phyloP scores from a whole-genome alignment of 768 basidiomycete genomes.

The Kwoniella mangroviensis region DNA sequence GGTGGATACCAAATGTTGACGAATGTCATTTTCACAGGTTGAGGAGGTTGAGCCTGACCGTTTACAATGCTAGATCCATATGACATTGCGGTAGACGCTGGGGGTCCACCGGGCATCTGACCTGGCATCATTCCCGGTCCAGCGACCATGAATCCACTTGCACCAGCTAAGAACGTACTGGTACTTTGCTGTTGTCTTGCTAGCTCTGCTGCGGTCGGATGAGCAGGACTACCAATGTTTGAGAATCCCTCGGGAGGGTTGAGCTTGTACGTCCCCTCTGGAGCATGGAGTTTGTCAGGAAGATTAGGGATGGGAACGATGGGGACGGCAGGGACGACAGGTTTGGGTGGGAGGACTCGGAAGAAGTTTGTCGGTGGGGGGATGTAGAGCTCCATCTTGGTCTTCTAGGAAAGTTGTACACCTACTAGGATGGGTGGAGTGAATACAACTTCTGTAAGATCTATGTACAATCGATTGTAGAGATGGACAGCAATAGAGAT shows the following conservation, averaged over 20 bases:
- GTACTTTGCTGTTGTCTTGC: slow-evolving; percentile 15
- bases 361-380: slow-evolving; percentile 46
- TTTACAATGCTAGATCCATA: slow-evolving; percentile 49
- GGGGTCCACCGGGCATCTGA: slow-evolving; percentile 18
- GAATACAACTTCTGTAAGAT: no score
- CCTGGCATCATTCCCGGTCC: slow-evolving; percentile 29
- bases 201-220: slow-evolving; percentile 31
- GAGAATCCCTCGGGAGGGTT: slow-evolving; percentile 38
- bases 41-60: slow-evolving; percentile 43
- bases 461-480: no score
- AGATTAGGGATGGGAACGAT: slow-evolving; percentile 48
- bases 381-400: slow-evolving; percentile 51
- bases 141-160: slow-evolving; percentile 43
- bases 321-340: slow-evolving; percentile 48
- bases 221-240: slow-evolving; percentile 36
- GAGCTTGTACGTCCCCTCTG: slow-evolving; percentile 50
- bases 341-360: slow-evolving; percentile 43
- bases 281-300: slow-evolving; percentile 47
- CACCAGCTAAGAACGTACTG: slow-evolving; percentile 34
- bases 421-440: no score
- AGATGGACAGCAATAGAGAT: no score
- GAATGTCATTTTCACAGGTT: slow-evolving; percentile 48
- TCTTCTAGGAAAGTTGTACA: no score
- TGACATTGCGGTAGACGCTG: slow-evolving; percentile 33
- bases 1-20: slow-evolving; percentile 52